These are phyloP conservation scores for Xanthoconium separans DNA, from an alignment of 1,284 basidiomycete species.

Conservation along the genomic window DNA sequence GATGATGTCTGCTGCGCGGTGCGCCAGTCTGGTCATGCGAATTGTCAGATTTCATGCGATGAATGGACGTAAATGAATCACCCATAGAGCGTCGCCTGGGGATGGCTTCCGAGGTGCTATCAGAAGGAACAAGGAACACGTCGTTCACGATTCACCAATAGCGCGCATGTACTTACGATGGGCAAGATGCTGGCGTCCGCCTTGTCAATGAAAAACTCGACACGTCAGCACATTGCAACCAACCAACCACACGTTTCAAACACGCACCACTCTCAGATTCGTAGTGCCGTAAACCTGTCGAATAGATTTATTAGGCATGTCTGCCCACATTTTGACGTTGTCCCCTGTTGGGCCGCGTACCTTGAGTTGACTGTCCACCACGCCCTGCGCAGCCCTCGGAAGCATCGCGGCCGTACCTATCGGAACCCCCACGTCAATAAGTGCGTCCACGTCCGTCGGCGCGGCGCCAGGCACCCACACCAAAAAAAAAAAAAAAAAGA, in stretches of 20 bases:
- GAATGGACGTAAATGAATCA: not conserved
- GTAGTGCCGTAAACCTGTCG: slow-evolving; percentile 18
- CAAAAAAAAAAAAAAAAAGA: too few species aligned
- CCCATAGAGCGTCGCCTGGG: slow-evolving; percentile 21
- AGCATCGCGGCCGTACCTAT: too few species aligned
- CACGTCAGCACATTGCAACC: too few species aligned
- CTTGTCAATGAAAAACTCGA: not conserved
- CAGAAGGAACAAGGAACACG: not conserved
- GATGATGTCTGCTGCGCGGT: slow-evolving; percentile 19
- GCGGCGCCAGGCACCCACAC: too few species aligned
- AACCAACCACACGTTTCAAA: not conserved
- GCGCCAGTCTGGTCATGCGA: slow-evolving; percentile 7
- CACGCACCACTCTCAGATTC: slow-evolving; percentile 20
- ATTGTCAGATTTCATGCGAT: too few species aligned
- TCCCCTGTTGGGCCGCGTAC: too few species aligned
- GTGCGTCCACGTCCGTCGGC: too few species aligned
- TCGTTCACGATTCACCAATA: not conserved
- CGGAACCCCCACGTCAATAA: too few species aligned
- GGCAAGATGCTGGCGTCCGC: slow-evolving; percentile 21
- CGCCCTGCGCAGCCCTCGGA: too few species aligned
- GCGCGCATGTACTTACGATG: slow-evolving; percentile 10
- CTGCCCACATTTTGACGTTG: too few species aligned
- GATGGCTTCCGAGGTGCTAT: slow-evolving; percentile 14
- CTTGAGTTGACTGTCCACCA: too few species aligned
- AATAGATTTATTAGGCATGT: too few species aligned